Evolutionary conservation across 306 rosid species (phyloP), one percentile per base, ranked within the genome.

Genomic region (Quercus dentata): DNA sequence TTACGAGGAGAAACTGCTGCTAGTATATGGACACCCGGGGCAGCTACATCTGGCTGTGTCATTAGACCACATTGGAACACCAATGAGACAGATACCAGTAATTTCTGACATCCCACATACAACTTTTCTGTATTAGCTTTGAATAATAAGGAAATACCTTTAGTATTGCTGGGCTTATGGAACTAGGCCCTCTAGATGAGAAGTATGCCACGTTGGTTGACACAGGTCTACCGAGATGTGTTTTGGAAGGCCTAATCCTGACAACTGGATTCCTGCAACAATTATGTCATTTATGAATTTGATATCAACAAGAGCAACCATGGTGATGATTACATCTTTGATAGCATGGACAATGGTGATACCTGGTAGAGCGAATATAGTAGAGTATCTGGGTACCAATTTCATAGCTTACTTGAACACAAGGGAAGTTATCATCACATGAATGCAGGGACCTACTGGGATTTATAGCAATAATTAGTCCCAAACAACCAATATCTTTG

Each of bases 101-200:
- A 14, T 41, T 64, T 0, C 19, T 15, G 21, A 70, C 58, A 27
- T 5, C 51, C 8, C 3, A 44, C 19, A 18, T 28, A 18, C 35
- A 14, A 4, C 46, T 20, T 73, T 20, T 62, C 25, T 51, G n/a
- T 21, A 41, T 18, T 69, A 15, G 15, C 27, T 4, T 23, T 54
- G 44, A 19, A 41, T 18, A 20, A 18, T 18, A 27, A 70, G 57
- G 7, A 8, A 30, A 55, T 86, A 86, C 90, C 90, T 87, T 87
- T 21, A 87, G 79, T 69, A 83, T 87, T 19, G 82, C 85, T 1
- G 88, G 86, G 33, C 89, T 72, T 12, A 82, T 75, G 49, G 91
- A 82, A 73, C 79, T 87, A n/a, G 93, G 91, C 23, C 89, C 93
- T 79, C 91, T 76, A 2, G 89, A 81, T 30, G 91, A 87, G 76